A percentile compares a stretch with the other conserved stretches of the same genome.
Evolutionary conservation across 805 yeast species (phyloP).

Genomic region (Metschnikowia picachoensis): DNA sequence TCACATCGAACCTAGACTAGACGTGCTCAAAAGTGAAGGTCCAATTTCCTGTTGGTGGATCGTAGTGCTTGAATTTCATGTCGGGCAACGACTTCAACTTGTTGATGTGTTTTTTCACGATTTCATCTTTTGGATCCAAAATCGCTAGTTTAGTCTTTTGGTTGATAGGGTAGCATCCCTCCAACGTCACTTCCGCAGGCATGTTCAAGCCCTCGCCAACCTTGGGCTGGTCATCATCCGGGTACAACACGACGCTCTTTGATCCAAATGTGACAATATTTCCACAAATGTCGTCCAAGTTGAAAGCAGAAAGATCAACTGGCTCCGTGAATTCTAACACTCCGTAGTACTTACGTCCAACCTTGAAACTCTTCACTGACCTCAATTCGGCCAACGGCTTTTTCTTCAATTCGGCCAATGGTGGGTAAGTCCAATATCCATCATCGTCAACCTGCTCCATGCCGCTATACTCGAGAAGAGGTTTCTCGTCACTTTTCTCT

Average conservation of each 20-base stretch:
- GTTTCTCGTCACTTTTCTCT: constrained; percentile 1
- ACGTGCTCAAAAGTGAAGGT: constrained; percentile 47
- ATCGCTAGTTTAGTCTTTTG: constrained; percentile 69
- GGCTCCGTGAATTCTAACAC: constrained; percentile 71
- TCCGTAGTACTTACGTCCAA: constrained; percentile 81
- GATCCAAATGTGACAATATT: constrained; percentile 57
- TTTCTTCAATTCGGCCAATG: constrained; percentile 55
- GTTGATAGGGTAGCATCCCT: constrained; percentile 76
- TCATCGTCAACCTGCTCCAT: constrained; percentile 49
- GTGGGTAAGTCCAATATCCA: constrained; percentile 88
- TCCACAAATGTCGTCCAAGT: constrained; percentile 61
- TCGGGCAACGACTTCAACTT: constrained; percentile 58
- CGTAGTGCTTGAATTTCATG: constrained; percentile 70
- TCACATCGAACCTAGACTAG: constrained; percentile 4
- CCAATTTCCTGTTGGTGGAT: constrained; percentile 72
- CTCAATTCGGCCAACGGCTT: constrained; percentile 63
- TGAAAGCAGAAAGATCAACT: constrained; percentile 73
- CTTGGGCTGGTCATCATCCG: constrained; percentile 50
- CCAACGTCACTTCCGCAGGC: constrained; percentile 67
- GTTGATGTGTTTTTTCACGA: constrained; percentile 64
- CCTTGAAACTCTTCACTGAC: constrained; percentile 56
- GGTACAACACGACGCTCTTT: constrained; percentile 66
- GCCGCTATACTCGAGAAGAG: constrained; percentile 17
- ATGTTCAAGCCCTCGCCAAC: constrained; percentile 81
- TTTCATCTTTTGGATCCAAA: constrained; percentile 71